A percentile compares a stretch with the other conserved stretches of the same genome.
phyloP scores from a whole-genome alignment of 805 yeast genomes.

The Scheffersomyces lignosus region DNA sequence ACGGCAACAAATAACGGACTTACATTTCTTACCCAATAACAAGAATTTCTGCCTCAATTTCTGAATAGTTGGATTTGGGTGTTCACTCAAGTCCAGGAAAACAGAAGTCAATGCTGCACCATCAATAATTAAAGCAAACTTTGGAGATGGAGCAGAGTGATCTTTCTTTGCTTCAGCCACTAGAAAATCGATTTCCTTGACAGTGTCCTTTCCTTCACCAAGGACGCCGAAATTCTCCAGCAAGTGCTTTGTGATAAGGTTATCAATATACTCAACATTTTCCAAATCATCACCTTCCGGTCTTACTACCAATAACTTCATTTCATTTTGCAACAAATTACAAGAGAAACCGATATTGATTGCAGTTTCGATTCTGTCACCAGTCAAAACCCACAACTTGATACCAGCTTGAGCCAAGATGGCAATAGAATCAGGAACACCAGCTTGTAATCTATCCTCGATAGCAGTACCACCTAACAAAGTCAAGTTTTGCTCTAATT shows the following conservation, averaged over 20 bases:
- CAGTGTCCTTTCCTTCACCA: conserved; percentile 29
- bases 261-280: conserved; percentile 33
- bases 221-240: conserved; percentile 45
- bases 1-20: conserved; percentile 81
- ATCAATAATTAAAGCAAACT: conserved; percentile 71
- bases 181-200: conserved; percentile 32
- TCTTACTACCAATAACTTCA: conserved; percentile 70
- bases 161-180: conserved; percentile 48
- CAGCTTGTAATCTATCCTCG: conserved; percentile 82
- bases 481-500: conserved; percentile 62
- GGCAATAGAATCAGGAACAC: conserved; percentile 81
- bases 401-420: conserved; percentile 73
- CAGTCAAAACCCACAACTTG: conserved; percentile 83
- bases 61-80: conserved; percentile 30
- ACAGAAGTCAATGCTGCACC: conserved; percentile 69
- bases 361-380: conserved; percentile 89
- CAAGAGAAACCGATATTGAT: conserved; percentile 86
- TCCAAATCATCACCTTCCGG: conserved; percentile 43
- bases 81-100: conserved; percentile 40
- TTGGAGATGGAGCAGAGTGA: conserved; percentile 68
- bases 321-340: conserved; percentile 70
- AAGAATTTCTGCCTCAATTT: conserved; percentile 50
- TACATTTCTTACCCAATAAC: conserved; percentile 74
- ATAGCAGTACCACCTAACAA: conserved; percentile 84
- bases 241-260: conserved; percentile 48